Evolutionary conservation across 2,329 filamentous ascomycete species (phyloP), one percentile per base, ranked within the genome.

Genomic region (Ustulina deusta): DNA sequence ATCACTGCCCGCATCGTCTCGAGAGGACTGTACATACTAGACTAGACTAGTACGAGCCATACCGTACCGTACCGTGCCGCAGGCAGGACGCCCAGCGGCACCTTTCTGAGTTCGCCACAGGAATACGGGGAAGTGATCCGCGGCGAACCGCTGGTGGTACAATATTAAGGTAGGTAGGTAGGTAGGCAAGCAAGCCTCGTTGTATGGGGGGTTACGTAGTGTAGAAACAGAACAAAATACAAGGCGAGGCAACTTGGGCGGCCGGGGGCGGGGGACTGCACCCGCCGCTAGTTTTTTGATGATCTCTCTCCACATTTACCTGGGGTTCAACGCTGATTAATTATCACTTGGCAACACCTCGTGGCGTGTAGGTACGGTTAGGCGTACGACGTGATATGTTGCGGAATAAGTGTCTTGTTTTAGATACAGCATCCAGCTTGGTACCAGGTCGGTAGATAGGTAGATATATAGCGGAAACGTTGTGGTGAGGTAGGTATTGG

Each of bases 101-200:
- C 34, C 17, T 3, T 44, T 17, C 3, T 44, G 13, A n/a, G 15
- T 13, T 6, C 17, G 17, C 40, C 6, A 6, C 38, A 40, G 13
- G 6, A 15, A n/a, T 15, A 56, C 52, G 58, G 63, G 51, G 15
- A 56, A 46, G 40, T 22, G 25, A 51, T 38, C 63, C 52, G 36
- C 62, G 27, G 3, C 29, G 55, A 59, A 52, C 55, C 27, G 55
- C 36, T 59, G 44, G n/a, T 20, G 27, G 46, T 32, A 54, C 20
- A 44, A 10, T 22, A 13, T 29, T n/a, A n/a, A n/a, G n/a, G n/a
- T 48, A 40, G 22, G n/a, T 25, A 49, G 25, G 36, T 40, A 40
- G 36, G 3, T 40, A 40, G 3, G 36, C 36, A 5, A 40, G n/a
- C n/a, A n/a, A n/a, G n/a, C n/a, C 10, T 17, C 10, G 32, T 51